These are phyloP conservation scores for Cantharellus cinnabarinus DNA, from an alignment of 768 basidiomycete genomes.

Conservation along the genomic window DNA sequence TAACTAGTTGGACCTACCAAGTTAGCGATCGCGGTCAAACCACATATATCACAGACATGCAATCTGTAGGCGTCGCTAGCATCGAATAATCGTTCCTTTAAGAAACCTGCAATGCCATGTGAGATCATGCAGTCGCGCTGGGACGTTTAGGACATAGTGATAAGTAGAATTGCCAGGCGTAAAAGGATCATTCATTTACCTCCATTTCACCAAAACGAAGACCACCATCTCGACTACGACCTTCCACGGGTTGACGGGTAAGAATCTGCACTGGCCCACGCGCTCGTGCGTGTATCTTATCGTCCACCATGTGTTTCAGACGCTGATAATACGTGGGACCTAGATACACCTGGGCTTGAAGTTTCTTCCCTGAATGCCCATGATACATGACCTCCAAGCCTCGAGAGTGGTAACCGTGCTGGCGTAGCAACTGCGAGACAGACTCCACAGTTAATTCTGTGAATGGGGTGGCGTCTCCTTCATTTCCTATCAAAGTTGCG, in stretches of 20 bases:
- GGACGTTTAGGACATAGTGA: not conserved
- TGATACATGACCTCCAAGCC: slow-evolving; percentile 98
- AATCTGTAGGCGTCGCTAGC: slow-evolving; percentile 84
- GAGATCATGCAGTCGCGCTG: slow-evolving; percentile 98
- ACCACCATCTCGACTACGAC: slow-evolving; percentile 96
- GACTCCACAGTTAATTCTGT: slow-evolving; percentile 94
- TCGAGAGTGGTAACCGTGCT: slow-evolving; percentile 89
- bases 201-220: slow-evolving; percentile 99
- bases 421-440: slow-evolving; percentile 76
- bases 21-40: slow-evolving; percentile 92
- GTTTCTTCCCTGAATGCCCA: slow-evolving; percentile 92
- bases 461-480: slow-evolving; percentile 97
- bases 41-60: slow-evolving; percentile 96
- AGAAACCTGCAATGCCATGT: slow-evolving; percentile 92
- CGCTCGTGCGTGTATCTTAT: slow-evolving; percentile 97
- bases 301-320: slow-evolving; percentile 99
- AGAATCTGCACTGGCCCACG: slow-evolving; percentile 94
- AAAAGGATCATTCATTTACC: slow-evolving; percentile 9
- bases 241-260: slow-evolving; percentile 94
- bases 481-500: slow-evolving; percentile 85
- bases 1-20: slow-evolving; percentile 32
- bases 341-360: slow-evolving; percentile 95
- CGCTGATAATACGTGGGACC: slow-evolving; percentile 99
- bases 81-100: slow-evolving; percentile 92
- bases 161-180: not conserved